These are phyloP conservation scores for Fusarium sp. DNA, from an alignment of 2,329 filamentous ascomycete genomes.

Conservation along the genomic window DNA sequence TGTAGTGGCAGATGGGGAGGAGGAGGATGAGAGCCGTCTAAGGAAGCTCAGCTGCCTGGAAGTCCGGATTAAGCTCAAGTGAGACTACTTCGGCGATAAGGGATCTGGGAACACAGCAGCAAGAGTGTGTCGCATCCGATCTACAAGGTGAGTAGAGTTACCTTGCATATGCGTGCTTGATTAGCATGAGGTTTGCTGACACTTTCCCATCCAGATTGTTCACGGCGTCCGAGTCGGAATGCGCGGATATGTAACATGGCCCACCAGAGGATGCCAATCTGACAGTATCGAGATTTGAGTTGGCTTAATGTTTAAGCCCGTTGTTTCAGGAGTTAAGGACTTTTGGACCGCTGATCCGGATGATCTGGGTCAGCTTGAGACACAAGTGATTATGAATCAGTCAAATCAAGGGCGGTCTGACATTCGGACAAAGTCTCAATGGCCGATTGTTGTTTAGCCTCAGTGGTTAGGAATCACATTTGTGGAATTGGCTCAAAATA, in stretches of 20 bases:
- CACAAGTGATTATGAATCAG: conserved; percentile 33
- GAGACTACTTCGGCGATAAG: conserved; percentile 43
- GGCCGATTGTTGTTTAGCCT: conserved; percentile 2
- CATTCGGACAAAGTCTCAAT: conserved; percentile 9
- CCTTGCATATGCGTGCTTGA: conserved; percentile 21
- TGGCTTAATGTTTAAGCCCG: neutral
- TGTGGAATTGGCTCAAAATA: conserved; percentile 9
- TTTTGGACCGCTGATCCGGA: conserved; percentile 22
- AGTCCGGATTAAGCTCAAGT: conserved; percentile 64
- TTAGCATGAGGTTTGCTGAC: conserved; percentile 27
- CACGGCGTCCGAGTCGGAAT: conserved; percentile 38
- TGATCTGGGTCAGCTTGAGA: conserved; percentile 17
- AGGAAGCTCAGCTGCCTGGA: conserved; percentile 68
- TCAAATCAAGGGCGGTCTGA: conserved; percentile 13
- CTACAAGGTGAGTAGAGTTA: conserved; percentile 20
- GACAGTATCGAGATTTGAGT: conserved; percentile 33
- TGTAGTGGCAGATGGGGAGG: conserved; percentile 62
- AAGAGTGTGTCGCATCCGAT: conserved; percentile 14
- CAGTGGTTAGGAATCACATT: conserved; percentile 2
- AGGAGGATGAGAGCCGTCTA: conserved; percentile 59
- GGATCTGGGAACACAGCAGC: conserved; percentile 12
- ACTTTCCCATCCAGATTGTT: conserved; percentile 4
- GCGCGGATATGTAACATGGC: conserved; percentile 22
- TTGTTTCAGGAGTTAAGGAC: conserved; percentile 16
- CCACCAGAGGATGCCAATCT: conserved; percentile 24